Percentiles rank a stretch among this genome's conserved stretches.
phyloP scores from a whole-genome alignment of 2,329 filamentous ascomycete species.

The Sphaerulina musiva region DNA sequence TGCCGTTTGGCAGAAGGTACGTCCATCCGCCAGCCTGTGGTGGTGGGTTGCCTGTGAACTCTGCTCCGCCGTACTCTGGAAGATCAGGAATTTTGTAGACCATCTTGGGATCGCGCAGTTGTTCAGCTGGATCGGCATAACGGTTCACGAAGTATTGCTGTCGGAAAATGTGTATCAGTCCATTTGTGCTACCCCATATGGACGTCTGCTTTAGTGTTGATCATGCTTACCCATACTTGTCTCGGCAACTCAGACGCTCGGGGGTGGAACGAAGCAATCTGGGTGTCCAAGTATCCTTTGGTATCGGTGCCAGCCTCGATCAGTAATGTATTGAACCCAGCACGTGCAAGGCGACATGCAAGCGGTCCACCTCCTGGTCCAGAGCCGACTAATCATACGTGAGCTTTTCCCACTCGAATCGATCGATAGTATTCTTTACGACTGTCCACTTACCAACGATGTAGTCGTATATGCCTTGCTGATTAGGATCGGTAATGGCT shows the following conservation, averaged over 20 bases:
- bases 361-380: conserved; percentile 54
- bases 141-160: conserved; percentile 8
- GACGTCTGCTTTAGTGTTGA: conserved; percentile 39
- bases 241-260: conserved; percentile 10
- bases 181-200: conserved; percentile 35
- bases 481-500: not conserved
- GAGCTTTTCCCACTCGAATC: not conserved
- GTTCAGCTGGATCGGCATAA: not conserved
- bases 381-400: conserved; percentile 45
- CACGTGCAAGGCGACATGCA: conserved; percentile 53
- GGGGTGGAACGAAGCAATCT: conserved; percentile 11
- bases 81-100: conserved; percentile 3
- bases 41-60: conserved; percentile 6
- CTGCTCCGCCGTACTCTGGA: conserved; percentile 1
- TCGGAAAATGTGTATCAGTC: conserved; percentile 33
- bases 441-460: conserved; percentile 37
- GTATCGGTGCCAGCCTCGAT: conserved; percentile 56
- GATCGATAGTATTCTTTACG: not conserved
- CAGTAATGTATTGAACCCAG: conserved; percentile 53
- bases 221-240: conserved; percentile 8
- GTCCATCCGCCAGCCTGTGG: conserved; percentile 2
- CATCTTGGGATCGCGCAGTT: conserved; percentile 8
- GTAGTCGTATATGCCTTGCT: conserved; percentile 42
- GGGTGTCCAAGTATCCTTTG: conserved; percentile 41
- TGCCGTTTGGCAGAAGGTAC: conserved; percentile 44